Evolutionary conservation across 164 flowering plant genomes (phyloP).

Genomic region (Kalanchoe fedtschenkoi): DNA sequence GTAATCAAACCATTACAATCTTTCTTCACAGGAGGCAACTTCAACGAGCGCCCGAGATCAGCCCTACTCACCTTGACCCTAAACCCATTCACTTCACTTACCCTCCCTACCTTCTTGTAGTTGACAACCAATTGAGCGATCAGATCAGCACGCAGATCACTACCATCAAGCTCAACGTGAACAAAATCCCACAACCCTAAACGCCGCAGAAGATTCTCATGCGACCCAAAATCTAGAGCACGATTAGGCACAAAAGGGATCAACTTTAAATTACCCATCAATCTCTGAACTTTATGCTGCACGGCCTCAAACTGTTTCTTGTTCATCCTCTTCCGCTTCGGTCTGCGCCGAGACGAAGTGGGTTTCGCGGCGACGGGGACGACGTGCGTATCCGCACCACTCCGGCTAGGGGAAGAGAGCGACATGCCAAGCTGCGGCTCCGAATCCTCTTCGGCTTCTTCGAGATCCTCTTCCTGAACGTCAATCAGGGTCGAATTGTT

Average conservation of each 20-base stretch:
- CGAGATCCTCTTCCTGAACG: no score
- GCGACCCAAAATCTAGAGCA: slow-evolving; percentile 38
- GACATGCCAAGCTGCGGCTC: no score
- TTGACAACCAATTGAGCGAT: slow-evolving; percentile 44
- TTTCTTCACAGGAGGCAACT: slow-evolving; percentile 63
- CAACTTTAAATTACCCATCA: slow-evolving; percentile 28
- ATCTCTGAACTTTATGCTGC: slow-evolving; percentile 30
- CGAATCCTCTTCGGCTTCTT: no score
- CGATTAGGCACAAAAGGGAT: slow-evolving; percentile 53
- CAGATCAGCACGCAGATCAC: slow-evolving; percentile 40
- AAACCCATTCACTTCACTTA: slow-evolving; percentile 37
- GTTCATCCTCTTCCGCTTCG: no score
- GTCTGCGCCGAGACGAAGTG: slow-evolving; percentile 18
- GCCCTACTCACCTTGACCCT: slow-evolving; percentile 45
- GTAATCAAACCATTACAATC: slow-evolving; percentile 18
- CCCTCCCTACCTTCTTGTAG: slow-evolving; percentile 18
- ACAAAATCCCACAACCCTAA: slow-evolving; percentile 87
- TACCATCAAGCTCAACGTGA: slow-evolving; percentile 44
- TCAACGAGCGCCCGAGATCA: slow-evolving; percentile 62
- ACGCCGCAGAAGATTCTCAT: slow-evolving; percentile 41
- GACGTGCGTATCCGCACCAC: slow-evolving; percentile 6
- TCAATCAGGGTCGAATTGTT: no score
- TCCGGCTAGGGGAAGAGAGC: slow-evolving; percentile 11
- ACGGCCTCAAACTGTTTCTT: slow-evolving; percentile 17
- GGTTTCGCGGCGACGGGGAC: slow-evolving; percentile 1